Evolutionary conservation across 2,329 filamentous ascomycete genomes (phyloP), one percentile per base, ranked within the genome.

Genomic region (Xylaria sp.): DNA sequence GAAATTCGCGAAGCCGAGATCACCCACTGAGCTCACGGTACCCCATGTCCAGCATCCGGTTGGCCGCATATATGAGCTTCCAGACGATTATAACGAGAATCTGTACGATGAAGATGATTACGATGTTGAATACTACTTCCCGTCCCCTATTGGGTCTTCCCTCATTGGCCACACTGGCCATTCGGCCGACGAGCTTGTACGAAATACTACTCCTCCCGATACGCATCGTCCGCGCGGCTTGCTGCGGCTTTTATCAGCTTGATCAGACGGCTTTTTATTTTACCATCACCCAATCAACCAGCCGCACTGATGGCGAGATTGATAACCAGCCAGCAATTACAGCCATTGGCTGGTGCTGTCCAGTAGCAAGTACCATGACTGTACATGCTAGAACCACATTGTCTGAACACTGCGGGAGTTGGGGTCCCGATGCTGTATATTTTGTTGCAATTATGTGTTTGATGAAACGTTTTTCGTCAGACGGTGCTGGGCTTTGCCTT

Each of bases 151-250:
- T 20, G 62, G 55, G 28, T 78, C 76, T 28, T 79, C 78, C 10
- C 54, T 76, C 51, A 8, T 74, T 48, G 77, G 68, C 34, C 77
- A 79, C 52, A 79, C 78, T 1, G 78, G 78, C 10, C 76, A 78
- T 67, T 79, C 78, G 10, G 31, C 50, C 25, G 74, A 78, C 6
- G 59, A 71, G 6, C 28, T 76, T n/a, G 54, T 56, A n/a, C 34
- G 15, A 5, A n/a, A 50, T 48, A 41, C 20, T 6, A 28, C 34
- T 5, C 52, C 48, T 39, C 23, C 62, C 15, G 66, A 63, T 57
- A 65, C 67, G 48, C 65, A 63, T 55, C 70, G 73, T 28, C 31
- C 70, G 44, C 71, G 69, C 52, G 70, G 71, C 61, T 54, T 72
- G 7, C 55, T 37, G 20, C 57, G 64, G 51, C 39, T 63, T 44